Conservation (phyloP, 768 basidiomycete species). For the Imleria badia region DNA sequence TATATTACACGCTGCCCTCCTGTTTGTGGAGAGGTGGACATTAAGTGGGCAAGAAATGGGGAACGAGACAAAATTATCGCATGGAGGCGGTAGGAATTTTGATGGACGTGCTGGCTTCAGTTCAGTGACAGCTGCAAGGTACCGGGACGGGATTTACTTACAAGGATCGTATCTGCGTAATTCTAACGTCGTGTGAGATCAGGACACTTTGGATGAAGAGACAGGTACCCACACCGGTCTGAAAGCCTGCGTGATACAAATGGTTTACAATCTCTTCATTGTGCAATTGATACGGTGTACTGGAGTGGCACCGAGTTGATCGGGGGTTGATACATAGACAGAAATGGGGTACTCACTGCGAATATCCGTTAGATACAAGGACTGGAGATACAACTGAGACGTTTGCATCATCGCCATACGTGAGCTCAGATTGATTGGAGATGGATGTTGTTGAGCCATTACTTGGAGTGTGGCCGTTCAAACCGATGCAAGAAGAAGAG, state of each 20-base stretch:
- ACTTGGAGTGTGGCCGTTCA: slow-evolving; percentile 54
- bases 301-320: slow-evolving; percentile 19
- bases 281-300: slow-evolving; percentile 57
- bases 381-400: slow-evolving; percentile 30
- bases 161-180: slow-evolving; percentile 79
- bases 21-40: slow-evolving; percentile 75
- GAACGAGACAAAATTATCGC: slow-evolving; percentile 86
- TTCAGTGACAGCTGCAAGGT: slow-evolving; percentile 11
- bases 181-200: slow-evolving; percentile 48
- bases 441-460: slow-evolving; percentile 46
- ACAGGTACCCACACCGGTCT: slow-evolving; percentile 65
- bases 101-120: slow-evolving; percentile 61
- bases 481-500: slow-evolving; percentile 36
- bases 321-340: not conserved
- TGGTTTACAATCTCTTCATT: slow-evolving; percentile 78
- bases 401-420: slow-evolving; percentile 34
- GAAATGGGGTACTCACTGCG: slow-evolving; percentile 48
- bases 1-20: slow-evolving; percentile 68
- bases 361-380: slow-evolving; percentile 55
- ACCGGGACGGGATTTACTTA: slow-evolving; percentile 37
- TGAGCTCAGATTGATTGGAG: slow-evolving; percentile 38
- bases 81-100: slow-evolving; percentile 75
- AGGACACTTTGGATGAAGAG: slow-evolving; percentile 8
- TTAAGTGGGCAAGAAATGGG: slow-evolving; percentile 83
- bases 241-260: slow-evolving; percentile 77